Conservation (phyloP, 2,329 filamentous ascomycete species). For the Calonectria ilicicola region DNA sequence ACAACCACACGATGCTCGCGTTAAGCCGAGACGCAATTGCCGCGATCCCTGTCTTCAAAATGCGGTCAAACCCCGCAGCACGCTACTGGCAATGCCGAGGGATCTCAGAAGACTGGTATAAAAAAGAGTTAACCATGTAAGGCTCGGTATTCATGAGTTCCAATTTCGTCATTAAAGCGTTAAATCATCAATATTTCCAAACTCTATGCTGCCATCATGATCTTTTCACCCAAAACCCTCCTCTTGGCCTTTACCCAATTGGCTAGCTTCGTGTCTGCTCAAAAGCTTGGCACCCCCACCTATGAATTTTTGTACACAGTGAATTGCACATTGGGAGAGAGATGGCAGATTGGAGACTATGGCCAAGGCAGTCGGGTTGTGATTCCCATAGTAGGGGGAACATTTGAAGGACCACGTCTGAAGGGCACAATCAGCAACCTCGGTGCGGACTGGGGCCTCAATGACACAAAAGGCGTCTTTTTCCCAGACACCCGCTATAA, state of each 20-base stretch:
- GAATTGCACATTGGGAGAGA: slow-evolving; percentile 34
- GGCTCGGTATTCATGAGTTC: background rate
- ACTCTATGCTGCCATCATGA: background rate
- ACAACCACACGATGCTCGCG: background rate
- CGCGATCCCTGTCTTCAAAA: background rate
- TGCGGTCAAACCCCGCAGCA: background rate
- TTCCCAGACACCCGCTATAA: slow-evolving; percentile 54
- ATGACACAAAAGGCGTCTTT: slow-evolving; percentile 50
- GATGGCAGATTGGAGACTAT: slow-evolving; percentile 39
- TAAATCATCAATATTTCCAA: background rate
- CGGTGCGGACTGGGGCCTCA: slow-evolving; percentile 53
- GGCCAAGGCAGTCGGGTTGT: slow-evolving; percentile 38
- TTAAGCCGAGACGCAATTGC: background rate
- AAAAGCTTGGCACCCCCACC: slow-evolving; percentile 30
- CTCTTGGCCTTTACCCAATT: background rate
- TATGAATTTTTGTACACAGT: slow-evolving; percentile 39
- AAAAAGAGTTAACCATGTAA: background rate
- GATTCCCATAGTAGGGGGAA: slow-evolving; percentile 50
- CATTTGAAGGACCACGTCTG: slow-evolving; percentile 50
- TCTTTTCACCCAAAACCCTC: background rate
- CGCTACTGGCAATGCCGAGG: background rate
- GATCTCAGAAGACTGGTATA: background rate
- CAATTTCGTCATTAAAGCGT: background rate
- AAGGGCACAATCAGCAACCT: slow-evolving; percentile 44
- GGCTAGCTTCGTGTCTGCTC: slow-evolving; percentile 1